phyloP scores from a whole-genome alignment of 768 basidiomycete genomes.

The Sutorius australiensis region DNA sequence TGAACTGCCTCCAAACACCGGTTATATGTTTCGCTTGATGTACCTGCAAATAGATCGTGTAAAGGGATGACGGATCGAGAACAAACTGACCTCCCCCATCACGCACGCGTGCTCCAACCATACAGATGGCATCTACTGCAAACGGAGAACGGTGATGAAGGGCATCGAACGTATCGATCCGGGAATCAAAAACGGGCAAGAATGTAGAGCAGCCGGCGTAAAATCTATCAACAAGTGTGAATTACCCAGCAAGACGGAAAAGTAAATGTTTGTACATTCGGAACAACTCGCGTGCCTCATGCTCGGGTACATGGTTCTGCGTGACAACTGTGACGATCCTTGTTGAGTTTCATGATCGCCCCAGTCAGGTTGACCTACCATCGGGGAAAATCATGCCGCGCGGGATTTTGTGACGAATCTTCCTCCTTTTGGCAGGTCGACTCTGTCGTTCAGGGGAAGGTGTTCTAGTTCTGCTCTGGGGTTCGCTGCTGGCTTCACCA shows the following conservation, averaged over 20 bases:
- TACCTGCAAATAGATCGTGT: conserved; percentile 41
- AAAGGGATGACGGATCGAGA: background rate
- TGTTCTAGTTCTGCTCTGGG: conserved; percentile 70
- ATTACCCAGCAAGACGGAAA: conserved; percentile 8
- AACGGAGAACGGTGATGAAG: conserved; percentile 89
- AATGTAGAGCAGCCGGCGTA: conserved; percentile 92
- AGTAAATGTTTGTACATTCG: conserved; percentile 51
- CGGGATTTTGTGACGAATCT: conserved; percentile 58
- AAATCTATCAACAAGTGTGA: conserved; percentile 49
- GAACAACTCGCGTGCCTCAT: conserved; percentile 83
- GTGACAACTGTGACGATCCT: conserved; percentile 59
- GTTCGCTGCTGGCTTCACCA: conserved; percentile 65
- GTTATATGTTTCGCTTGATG: conserved; percentile 68
- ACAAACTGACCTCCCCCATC: conserved; percentile 75
- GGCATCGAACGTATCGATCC: conserved; percentile 80
- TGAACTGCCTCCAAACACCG: conserved; percentile 84
- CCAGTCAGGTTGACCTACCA: conserved; percentile 40
- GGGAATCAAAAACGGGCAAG: conserved; percentile 80
- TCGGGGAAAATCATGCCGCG: conserved; percentile 70
- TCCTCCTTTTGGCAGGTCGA: conserved; percentile 68
- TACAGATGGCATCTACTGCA: conserved; percentile 88
- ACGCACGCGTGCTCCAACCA: conserved; percentile 86
- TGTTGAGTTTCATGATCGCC: background rate
- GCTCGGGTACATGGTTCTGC: conserved; percentile 74
- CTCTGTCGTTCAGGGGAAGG: conserved; percentile 67